Conservation (phyloP, 352 stramenopile species). For the Globisporangium camurandrum region DNA sequence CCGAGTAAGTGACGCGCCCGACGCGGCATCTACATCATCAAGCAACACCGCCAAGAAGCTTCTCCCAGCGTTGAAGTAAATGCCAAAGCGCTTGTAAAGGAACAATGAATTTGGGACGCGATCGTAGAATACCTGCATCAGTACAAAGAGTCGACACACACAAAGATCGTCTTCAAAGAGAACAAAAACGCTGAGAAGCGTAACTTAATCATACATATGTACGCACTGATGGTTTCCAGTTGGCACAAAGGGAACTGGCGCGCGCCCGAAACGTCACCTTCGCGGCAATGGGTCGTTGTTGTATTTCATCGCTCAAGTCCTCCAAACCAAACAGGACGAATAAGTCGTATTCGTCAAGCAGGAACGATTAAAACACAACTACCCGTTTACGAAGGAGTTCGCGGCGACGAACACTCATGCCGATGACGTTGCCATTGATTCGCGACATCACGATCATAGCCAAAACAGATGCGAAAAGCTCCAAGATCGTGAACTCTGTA, state of each 20-base stretch:
- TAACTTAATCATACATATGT: neutral
- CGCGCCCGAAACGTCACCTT: neutral
- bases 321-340: neutral
- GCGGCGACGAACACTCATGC: neutral
- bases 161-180: neutral
- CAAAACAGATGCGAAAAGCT: neutral
- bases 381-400: neutral
- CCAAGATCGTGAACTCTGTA: neutral
- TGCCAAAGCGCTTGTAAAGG: too few relatives aligned
- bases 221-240: neutral
- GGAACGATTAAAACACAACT: neutral
- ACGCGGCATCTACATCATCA: too few relatives aligned
- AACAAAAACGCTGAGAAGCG: neutral
- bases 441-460: neutral
- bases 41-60: too few relatives aligned
- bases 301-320: neutral
- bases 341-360: neutral
- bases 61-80: too few relatives aligned
- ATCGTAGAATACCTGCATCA: too few relatives aligned
- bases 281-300: neutral
- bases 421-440: neutral
- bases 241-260: neutral
- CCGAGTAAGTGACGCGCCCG: too few relatives aligned
- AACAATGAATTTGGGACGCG: too few relatives aligned
- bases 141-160: neutral